Base-by-base conservation (phyloP, 1,284 basidiomycete species). In the Thecaphora frezii region DNA sequence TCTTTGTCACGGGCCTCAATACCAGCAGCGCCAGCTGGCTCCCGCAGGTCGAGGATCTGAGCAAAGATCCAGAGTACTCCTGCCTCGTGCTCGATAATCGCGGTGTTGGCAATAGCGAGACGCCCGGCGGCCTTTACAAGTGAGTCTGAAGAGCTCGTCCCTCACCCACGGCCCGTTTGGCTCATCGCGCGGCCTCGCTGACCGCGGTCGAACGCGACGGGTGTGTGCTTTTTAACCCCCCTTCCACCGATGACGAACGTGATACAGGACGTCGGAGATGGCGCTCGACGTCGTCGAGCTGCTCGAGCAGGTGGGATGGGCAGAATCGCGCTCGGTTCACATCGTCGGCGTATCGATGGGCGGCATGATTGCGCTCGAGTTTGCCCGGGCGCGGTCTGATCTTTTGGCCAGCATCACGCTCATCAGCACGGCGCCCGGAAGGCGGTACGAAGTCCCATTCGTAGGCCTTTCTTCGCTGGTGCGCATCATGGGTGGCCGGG, bases 21-120 rank as follows among this genome's bases (percentile, higher is more conserved):
- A 80, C 78, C 55, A 73, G 71, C 9, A 78, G 73, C 48, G 77
- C 73, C 41, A 62, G 73, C 21, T 81, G 80, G 80, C 66, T 80
- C 30, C 57, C 73, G 25, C 81, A 82, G 57, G 73, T 81, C 14
- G 58, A 72, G 38, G 55, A 78, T 46, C 77, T 81, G 19, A 56
- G 62, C 16, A 44, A 54, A 3, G 70, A 77, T 12, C 53, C 67
- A 1, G 56, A 60, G 19, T 81, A 87, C 58, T 86, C 86, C 0
- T 81, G 86, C 8, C 82, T 93, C 2, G 89, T 91, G 0, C 89
- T 92, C 67, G 91, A 94, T 77, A 93, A 94, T 73, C 84, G 90
- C 36, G 91, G 91, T 1, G 90, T 90, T 2, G 89, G 91, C 5
- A 85, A 90, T 73, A 88, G 87, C 44, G 85, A 84, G 21, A 82